Percentiles rank a stretch among this genome's conserved stretches.
phyloP scores from a whole-genome alignment of 2,329 filamentous ascomycete species.

The Fusarium sp. region DNA sequence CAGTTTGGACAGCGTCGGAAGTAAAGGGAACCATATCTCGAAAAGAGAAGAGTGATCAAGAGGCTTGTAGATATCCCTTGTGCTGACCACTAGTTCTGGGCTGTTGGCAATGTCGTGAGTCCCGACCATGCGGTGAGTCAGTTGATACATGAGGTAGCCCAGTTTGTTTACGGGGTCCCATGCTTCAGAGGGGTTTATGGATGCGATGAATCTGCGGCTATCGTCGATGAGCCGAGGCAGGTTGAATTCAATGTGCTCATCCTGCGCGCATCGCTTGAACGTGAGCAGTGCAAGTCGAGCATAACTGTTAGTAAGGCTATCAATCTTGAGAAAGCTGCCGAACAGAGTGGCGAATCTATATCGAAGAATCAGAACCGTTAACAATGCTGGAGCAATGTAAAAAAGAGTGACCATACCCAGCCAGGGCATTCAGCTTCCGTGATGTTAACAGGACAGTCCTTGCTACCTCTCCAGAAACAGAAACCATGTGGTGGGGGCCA shows the following conservation, averaged over 20 bases:
- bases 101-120: slow-evolving; percentile 8
- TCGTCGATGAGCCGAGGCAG: slow-evolving; percentile 3
- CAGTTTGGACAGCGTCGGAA: slow-evolving; percentile 1
- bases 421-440: slow-evolving; percentile 55
- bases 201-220: background rate
- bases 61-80: background rate
- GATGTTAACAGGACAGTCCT: slow-evolving; percentile 59
- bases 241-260: slow-evolving; percentile 10
- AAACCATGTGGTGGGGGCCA: slow-evolving; percentile 58
- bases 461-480: slow-evolving; percentile 55
- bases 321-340: slow-evolving; percentile 1
- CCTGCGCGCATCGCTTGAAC: slow-evolving; percentile 5
- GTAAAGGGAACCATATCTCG: slow-evolving; percentile 8
- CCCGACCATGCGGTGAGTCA: slow-evolving; percentile 9
- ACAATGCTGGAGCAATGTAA: background rate
- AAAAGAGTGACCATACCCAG: slow-evolving; percentile 51
- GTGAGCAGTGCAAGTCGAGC: background rate
- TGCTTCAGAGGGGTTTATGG: background rate
- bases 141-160: background rate
- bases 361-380: background rate
- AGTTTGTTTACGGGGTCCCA: background rate
- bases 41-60: slow-evolving; percentile 2
- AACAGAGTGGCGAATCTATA: background rate
- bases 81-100: background rate
- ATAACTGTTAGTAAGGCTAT: slow-evolving; percentile 1